These are phyloP conservation scores for Phallus indusiatus DNA, from an alignment of 768 basidiomycete species.

Conservation along the genomic window DNA sequence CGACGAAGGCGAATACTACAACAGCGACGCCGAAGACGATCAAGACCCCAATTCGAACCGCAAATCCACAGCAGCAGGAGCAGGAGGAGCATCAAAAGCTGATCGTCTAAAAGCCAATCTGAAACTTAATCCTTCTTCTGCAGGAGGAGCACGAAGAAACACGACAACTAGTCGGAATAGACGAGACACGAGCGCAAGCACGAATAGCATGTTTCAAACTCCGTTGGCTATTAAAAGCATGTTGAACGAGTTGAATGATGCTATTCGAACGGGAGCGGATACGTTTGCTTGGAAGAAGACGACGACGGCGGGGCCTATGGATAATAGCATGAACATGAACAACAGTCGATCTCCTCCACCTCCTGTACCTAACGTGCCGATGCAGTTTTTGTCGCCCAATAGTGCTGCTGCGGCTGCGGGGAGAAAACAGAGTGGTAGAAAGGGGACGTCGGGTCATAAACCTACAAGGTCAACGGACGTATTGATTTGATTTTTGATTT, in stretches of 20 bases:
- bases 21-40: neutral
- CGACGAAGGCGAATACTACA: neutral
- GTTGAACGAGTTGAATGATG: neutral
- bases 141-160: neutral
- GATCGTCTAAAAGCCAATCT: neutral
- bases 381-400: neutral
- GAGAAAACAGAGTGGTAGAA: neutral
- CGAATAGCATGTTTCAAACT: no score
- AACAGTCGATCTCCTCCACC: no score
- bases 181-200: neutral
- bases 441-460: neutral
- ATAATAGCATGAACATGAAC: no score
- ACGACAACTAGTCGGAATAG: neutral
- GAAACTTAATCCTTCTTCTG: no score
- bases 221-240: neutral
- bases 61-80: neutral
- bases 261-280: neutral
- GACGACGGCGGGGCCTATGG: no score
- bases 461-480: neutral
- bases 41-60: neutral
- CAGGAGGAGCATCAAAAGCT: no score
- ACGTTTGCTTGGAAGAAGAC: neutral
- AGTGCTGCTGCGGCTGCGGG: neutral
- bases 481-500: neutral
- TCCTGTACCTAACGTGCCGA: neutral